These are phyloP conservation scores for Dacryopinax primogenitus DNA, from an alignment of 768 basidiomycete species.

Conservation along the genomic window DNA sequence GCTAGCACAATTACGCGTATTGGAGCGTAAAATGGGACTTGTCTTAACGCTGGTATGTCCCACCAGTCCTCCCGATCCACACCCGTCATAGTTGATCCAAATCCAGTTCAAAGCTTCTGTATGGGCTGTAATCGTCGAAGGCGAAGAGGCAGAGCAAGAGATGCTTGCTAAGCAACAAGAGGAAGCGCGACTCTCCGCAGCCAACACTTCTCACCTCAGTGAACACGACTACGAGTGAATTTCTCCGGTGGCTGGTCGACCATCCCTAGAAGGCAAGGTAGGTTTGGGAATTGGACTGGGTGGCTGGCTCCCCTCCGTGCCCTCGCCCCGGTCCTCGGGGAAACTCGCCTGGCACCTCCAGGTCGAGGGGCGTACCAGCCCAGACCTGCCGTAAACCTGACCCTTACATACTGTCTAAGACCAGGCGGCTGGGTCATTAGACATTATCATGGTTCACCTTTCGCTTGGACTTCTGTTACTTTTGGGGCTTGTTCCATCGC, in stretches of 20 bases:
- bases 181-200: background rate
- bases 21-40: conserved; percentile 92
- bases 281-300: background rate
- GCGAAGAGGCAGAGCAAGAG: conserved; percentile 24
- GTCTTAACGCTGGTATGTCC: conserved; percentile 73
- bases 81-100: background rate
- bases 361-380: background rate
- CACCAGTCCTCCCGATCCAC: background rate
- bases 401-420: background rate
- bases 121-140: conserved; percentile 65
- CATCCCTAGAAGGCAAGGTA: background rate
- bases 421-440: too few relatives aligned
- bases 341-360: too few relatives aligned
- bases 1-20: conserved; percentile 55
- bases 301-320: background rate
- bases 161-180: conserved; percentile 21
- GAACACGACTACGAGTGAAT: background rate
- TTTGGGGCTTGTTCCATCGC: too few relatives aligned
- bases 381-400: background rate
- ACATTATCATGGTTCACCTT: too few relatives aligned
- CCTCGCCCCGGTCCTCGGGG: too few relatives aligned
- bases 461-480: too few relatives aligned
- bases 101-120: conserved; percentile 87
- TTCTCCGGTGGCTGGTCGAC: background rate
- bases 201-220: background rate